Conservation (phyloP, 768 basidiomycete genomes). For the Glaciozyma antarctica region DNA sequence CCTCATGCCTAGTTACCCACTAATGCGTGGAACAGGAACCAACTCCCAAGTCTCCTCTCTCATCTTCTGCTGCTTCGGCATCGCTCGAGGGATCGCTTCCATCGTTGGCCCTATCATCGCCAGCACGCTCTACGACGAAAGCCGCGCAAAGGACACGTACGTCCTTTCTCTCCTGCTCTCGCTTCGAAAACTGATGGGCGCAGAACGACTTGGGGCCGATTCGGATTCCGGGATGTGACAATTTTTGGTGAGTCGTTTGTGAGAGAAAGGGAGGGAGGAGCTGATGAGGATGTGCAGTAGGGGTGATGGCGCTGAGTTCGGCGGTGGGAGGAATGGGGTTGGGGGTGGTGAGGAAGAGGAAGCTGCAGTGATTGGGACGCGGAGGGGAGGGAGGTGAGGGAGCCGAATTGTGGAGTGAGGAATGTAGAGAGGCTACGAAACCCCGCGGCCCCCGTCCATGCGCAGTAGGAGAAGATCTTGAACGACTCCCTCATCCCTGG, state of each 20-base stretch:
- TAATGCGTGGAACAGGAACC: neutral
- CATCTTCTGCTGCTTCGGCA: conserved; percentile 17
- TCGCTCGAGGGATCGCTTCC: conserved; percentile 8
- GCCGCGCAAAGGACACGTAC: neutral
- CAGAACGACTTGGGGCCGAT: neutral
- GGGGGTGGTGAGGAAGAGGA: neutral
- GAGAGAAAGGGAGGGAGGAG: neutral
- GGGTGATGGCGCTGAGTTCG: neutral
- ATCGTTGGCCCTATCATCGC: conserved; percentile 20
- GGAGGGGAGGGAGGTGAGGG: no score
- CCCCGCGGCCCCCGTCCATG: no score
- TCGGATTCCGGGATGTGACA: neutral
- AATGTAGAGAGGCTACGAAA: no score
- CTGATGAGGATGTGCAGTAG: neutral
- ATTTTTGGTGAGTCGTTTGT: neutral
- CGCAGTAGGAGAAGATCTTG: no score
- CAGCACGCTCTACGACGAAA: conserved; percentile 12
- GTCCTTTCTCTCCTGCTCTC: neutral
- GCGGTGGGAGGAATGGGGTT: neutral
- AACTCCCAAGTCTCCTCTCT: conserved; percentile 16
- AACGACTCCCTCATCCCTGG: no score
- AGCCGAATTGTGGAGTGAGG: no score
- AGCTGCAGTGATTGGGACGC: no score
- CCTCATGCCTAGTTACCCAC: no score
- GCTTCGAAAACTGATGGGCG: neutral